Evolutionary conservation across 176 grass and related monocot species (phyloP), one percentile per base, ranked within the genome.

Genomic region (Rhynchospora tenuis): DNA sequence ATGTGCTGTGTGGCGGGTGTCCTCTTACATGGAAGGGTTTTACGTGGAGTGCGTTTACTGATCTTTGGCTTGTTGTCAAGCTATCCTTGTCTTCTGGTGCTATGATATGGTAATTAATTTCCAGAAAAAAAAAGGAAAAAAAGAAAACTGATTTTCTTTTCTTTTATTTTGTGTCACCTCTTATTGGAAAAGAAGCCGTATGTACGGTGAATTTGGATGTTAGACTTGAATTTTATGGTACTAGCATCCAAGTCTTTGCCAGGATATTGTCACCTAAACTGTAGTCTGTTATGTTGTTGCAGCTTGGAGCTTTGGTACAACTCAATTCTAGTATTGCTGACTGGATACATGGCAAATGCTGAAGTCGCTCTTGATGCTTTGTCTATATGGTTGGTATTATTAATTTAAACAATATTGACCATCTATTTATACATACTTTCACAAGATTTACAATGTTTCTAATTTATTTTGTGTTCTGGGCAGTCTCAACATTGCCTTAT

Each of bases 261-360:
- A 38, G 29, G 64, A 33, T 81, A 14, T 16, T 16, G 24, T 43
- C 2, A 38, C 44, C 56, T 59, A 22, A 42, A 84, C 5, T 54
- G 72, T 54, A 85, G 62, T 64, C 6, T 43, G 33, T 26, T 64
- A n/a, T 28, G 59, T 48, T 64, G 46, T 11, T 86, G 60, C 59
- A 86, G 84, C 29, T 80, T 86, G 74, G 84, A 86, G 73, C 74
- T 86, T 16, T 80, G 74, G 84, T 86, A 86, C 29, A 61, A 69
- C 14, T 79, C 84, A 31, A 45, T 80, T 66, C 23, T 86, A 33
- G 74, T 86, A 64, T 31, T 86, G 16, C 52, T 86, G 13, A 80
- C 74, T 52, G 84, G 84, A 58, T 68, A 80, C 59, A 58, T 86
- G 74, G 63, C 52, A 38, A 67, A 86, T 86, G 73, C 84, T 15